Evolutionary conservation across 2,329 filamentous ascomycete genomes (phyloP).

Genomic region (Aspergillus quadricinctus): DNA sequence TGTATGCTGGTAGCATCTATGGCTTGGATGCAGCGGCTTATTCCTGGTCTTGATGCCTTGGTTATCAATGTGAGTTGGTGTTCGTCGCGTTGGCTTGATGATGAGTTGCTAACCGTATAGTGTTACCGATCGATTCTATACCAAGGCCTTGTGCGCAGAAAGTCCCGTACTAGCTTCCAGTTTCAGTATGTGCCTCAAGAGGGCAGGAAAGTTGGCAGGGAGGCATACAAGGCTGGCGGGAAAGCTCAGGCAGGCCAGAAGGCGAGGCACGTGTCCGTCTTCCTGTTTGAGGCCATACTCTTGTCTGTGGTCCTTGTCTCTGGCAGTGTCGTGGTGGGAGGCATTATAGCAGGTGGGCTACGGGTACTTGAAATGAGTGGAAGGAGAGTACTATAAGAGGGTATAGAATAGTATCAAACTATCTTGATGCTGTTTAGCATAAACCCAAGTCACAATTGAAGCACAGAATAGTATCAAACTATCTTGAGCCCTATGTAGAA

Average conservation of each 20-base stretch:
- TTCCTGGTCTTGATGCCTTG: conserved; percentile 22
- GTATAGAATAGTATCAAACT: background rate
- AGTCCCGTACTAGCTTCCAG: conserved; percentile 28
- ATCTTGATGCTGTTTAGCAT: no score
- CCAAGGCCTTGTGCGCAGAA: conserved; percentile 25
- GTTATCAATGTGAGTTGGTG: conserved; percentile 19
- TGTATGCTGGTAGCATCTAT: conserved; percentile 30
- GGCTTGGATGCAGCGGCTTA: conserved; percentile 21
- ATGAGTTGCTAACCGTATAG: conserved; percentile 1
- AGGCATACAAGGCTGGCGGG: background rate
- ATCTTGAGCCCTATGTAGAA: no score
- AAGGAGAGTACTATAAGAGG: background rate
- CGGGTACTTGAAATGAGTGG: background rate
- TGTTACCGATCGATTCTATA: conserved; percentile 20
- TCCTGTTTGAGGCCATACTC: background rate
- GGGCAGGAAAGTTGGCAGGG: conserved; percentile 6
- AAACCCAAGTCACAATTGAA: no score
- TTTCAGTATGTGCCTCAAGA: conserved; percentile 31
- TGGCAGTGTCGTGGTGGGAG: background rate
- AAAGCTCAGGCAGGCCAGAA: background rate
- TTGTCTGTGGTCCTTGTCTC: background rate
- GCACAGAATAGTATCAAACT: no score
- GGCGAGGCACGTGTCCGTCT: background rate
- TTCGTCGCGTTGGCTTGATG: background rate
- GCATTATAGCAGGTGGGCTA: background rate